These are phyloP conservation scores for Kodamaea hsintzibuensis DNA, from an alignment of 805 yeast genomes.

Conservation along the genomic window DNA sequence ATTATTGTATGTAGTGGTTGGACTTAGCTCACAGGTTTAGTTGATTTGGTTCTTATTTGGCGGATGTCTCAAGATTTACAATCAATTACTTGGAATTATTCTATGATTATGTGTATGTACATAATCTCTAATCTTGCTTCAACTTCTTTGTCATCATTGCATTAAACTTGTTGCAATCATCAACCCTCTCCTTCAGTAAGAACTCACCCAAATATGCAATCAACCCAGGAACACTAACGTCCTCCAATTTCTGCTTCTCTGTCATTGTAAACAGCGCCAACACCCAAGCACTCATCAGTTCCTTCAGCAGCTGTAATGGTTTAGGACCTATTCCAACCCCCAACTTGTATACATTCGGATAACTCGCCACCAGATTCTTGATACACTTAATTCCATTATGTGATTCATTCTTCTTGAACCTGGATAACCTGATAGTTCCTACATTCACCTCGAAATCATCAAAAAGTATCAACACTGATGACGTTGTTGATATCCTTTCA, in stretches of 20 bases:
- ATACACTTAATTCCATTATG: slow-evolving; percentile 41
- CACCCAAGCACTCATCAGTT: slow-evolving; percentile 43
- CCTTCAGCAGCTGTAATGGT: slow-evolving; percentile 34
- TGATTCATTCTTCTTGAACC: slow-evolving; percentile 37
- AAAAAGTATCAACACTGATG: slow-evolving; percentile 26
- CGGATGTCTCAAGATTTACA: no score
- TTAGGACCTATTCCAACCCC: slow-evolving; percentile 46
- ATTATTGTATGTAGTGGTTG: no score
- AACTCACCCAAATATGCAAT: slow-evolving; percentile 8
- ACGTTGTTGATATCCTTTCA: slow-evolving; percentile 16
- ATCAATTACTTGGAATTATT: no score
- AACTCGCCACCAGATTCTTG: slow-evolving; percentile 9
- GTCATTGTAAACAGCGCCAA: slow-evolving; percentile 29
- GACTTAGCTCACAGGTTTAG: no score
- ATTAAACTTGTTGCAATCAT: slow-evolving; percentile 12
- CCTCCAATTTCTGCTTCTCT: slow-evolving; percentile 22
- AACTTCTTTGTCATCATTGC: slow-evolving; percentile 10
- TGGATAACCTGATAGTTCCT: slow-evolving; percentile 30
- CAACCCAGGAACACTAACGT: slow-evolving; percentile 2
- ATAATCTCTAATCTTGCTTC: neutral
- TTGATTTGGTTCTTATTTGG: no score
- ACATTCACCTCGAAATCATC: slow-evolving; percentile 41
- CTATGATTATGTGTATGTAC: no score
- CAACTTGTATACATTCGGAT: slow-evolving; percentile 25
- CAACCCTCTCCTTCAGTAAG: slow-evolving; percentile 4